A percentile compares a stretch with the other conserved stretches of the same genome.
Conservation (phyloP, 1,284 basidiomycete genomes). For the Thecaphora frezii region DNA sequence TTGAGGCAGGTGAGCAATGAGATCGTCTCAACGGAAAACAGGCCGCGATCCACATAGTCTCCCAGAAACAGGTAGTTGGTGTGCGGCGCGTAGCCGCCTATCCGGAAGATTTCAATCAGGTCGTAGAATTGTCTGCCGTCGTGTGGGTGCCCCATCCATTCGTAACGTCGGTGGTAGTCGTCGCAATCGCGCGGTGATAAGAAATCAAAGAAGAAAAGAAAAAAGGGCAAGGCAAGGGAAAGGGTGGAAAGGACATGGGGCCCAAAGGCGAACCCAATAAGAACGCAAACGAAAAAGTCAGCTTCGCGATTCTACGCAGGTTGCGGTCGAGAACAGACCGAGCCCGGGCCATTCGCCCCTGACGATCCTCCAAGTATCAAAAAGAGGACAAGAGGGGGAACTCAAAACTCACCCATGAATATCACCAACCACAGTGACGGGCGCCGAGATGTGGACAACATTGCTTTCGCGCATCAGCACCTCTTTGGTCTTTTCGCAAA, state of each 20-base stretch:
- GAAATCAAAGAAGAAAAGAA: conserved; percentile 1
- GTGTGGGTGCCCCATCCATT: no score
- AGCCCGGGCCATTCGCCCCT: no score
- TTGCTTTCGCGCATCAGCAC: conserved; percentile 98
- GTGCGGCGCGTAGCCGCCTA: conserved; percentile 92
- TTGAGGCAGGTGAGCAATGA: conserved; percentile 95
- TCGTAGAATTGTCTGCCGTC: conserved; percentile 90
- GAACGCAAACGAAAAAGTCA: no score
- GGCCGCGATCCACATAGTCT: conserved; percentile 94
- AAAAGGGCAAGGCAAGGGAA: neutral
- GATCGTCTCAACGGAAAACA: conserved; percentile 98
- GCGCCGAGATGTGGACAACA: conserved; percentile 93
- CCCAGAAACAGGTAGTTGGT: conserved; percentile 87
- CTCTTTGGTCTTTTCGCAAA: conserved; percentile 59
- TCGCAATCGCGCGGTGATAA: no score
- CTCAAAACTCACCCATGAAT: conserved; percentile 79
- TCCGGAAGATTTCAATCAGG: conserved; percentile 96
- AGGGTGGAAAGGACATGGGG: no score
- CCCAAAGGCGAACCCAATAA: no score
- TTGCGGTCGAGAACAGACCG: no score
- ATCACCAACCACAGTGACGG: conserved; percentile 98
- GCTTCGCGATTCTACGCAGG: no score
- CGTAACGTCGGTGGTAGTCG: no score
- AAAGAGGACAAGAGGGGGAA: neutral
- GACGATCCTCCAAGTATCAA: no score